Evolutionary conservation across 2,329 filamentous ascomycete genomes (phyloP).

Genomic region (Myriosclerotinia duriaeana): DNA sequence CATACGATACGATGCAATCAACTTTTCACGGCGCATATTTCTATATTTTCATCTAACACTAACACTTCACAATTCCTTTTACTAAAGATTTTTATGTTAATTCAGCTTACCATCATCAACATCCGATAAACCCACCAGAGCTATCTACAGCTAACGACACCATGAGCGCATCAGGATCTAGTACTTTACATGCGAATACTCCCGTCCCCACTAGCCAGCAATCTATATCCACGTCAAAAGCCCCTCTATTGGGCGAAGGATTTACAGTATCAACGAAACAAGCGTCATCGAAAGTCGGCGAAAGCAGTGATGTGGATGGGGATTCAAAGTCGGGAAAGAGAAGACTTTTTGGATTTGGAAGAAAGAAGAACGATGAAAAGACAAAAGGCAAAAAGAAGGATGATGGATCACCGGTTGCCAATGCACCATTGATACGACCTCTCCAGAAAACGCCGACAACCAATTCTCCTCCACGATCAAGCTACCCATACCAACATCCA

Average conservation of each 20-base stretch:
- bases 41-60: conserved; percentile 25
- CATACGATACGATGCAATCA: conserved; percentile 22
- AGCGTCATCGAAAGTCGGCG: conserved; percentile 30
- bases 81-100: conserved; percentile 1
- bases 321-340: conserved; percentile 52
- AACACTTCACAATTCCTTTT: conserved; percentile 3
- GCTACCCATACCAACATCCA: conserved; percentile 43
- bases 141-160: conserved; percentile 13
- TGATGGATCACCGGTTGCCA: conserved; percentile 35
- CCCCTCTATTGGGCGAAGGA: conserved; percentile 41
- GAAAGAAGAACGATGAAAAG: conserved; percentile 57
- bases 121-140: background rate
- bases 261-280: conserved; percentile 37
- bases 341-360: conserved; percentile 60
- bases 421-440: conserved; percentile 35
- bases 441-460: conserved; percentile 37
- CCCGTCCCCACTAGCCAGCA: conserved; percentile 32
- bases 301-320: conserved; percentile 36
- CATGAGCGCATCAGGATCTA: conserved; percentile 39
- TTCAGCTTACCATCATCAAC: background rate
- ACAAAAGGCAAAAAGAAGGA: conserved; percentile 44
- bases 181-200: conserved; percentile 36
- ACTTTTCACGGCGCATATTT: conserved; percentile 26
- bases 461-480: conserved; percentile 48
- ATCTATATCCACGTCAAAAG: conserved; percentile 32